phyloP scores from a whole-genome alignment of 768 basidiomycete genomes.

The Goffeauzyma gilvescens region DNA sequence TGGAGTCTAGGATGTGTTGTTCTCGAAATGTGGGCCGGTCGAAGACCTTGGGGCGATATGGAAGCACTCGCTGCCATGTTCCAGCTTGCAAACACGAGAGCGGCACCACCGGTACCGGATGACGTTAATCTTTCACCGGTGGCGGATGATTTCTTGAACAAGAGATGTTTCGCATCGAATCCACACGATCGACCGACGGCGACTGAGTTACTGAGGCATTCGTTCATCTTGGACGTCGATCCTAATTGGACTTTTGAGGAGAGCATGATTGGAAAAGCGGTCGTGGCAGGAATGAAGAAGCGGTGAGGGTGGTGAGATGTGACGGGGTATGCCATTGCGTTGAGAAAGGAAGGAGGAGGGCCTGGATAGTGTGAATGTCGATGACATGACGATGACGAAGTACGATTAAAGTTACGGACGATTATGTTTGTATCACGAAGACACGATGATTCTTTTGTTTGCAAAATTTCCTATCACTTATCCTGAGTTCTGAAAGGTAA shows the following conservation, averaged over 20 bases:
- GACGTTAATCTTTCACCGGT: slow-evolving; percentile 55
- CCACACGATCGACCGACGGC: slow-evolving; percentile 68
- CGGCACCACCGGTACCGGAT: slow-evolving; percentile 72
- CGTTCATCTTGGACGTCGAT: slow-evolving; percentile 35
- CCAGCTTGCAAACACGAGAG: slow-evolving; percentile 69
- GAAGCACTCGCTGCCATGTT: slow-evolving; percentile 83
- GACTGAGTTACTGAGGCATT: slow-evolving; percentile 57
- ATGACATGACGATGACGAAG: too few relatives aligned
- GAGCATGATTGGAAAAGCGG: slow-evolving; percentile 26
- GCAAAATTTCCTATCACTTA: too few relatives aligned
- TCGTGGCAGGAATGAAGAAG: slow-evolving; percentile 11
- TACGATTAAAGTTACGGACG: too few relatives aligned
- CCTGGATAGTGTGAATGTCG: too few relatives aligned
- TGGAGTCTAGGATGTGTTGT: slow-evolving; percentile 94
- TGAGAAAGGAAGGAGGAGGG: too few relatives aligned
- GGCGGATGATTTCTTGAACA: slow-evolving; percentile 62
- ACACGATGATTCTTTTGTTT: too few relatives aligned
- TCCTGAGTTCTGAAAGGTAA: too few relatives aligned
- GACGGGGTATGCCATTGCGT: too few relatives aligned
- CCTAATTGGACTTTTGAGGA: slow-evolving; percentile 24
- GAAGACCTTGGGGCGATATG: slow-evolving; percentile 67
- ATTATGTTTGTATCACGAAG: too few relatives aligned
- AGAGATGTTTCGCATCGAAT: slow-evolving; percentile 73
- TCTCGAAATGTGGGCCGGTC: slow-evolving; percentile 97
- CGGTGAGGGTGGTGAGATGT: too few relatives aligned